phyloP scores from a whole-genome alignment of 108 stramenopile species.

The Cyclotella kingstonii region DNA sequence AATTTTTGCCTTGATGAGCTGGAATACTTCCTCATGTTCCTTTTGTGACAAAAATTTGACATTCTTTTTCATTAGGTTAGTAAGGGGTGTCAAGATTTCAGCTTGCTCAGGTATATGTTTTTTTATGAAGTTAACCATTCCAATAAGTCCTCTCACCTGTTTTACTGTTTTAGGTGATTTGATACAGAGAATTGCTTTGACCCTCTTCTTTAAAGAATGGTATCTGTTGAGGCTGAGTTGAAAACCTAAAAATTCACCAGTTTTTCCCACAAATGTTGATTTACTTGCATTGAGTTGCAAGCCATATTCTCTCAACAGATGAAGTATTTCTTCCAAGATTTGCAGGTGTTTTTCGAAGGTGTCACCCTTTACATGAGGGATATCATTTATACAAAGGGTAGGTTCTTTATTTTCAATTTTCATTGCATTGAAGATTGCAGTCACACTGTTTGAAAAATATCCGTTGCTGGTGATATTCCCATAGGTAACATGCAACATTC shows the following conservation, averaged over 20 bases:
- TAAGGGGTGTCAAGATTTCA: conserved; percentile 23
- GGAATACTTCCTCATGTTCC: conserved; percentile 1
- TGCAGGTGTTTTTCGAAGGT: no score
- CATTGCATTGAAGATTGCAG: no score
- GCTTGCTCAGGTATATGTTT: conserved; percentile 27
- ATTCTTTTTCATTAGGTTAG: conserved; percentile 17
- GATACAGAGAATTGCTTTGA: conserved; percentile 17
- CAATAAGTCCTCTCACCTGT: conserved; percentile 29
- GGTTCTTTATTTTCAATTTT: no score
- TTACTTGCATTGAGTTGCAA: conserved; percentile 32
- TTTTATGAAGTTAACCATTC: conserved; percentile 32
- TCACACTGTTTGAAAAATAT: no score
- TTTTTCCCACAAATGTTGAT: conserved; percentile 6
- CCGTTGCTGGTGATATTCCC: no score
- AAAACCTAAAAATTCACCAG: conserved; percentile 24
- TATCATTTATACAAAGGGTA: no score
- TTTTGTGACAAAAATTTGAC: background rate
- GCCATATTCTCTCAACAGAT: no score
- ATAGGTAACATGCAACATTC: no score
- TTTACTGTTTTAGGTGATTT: conserved; percentile 9
- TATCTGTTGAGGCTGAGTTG: conserved; percentile 2
- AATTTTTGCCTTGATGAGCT: background rate
- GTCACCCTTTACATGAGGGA: no score
- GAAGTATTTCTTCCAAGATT: no score
- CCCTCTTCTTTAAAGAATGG: background rate